Base-by-base conservation (phyloP, 257 asterid species). In the Nicotiana tomentosiformis region DNA sequence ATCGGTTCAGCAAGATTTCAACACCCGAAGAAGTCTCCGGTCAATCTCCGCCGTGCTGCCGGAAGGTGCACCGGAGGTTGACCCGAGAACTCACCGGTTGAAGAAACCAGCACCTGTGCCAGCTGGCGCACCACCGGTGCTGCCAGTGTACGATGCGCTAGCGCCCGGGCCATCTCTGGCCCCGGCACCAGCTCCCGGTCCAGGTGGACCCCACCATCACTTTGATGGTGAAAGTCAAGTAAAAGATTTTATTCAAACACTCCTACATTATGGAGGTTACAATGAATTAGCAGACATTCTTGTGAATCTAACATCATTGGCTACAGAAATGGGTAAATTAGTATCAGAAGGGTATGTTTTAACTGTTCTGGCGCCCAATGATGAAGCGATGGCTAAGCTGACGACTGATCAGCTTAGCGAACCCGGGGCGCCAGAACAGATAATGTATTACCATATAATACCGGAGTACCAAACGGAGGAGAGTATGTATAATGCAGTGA, bases 371-470 rank as follows among this genome's bases (percentile, higher is more conserved):
- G 98, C 99, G 0, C 99, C 99, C 0, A 94, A 96, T 82, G 98
- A 96, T 69, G 99, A 96, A 83, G 99, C 99, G n/a, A 93, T 96
- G 99, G 97, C 98, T 43, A 96, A 96, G 87, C 77, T 96, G 8
- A 93, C 97, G 2, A 90, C 98, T 2, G 99, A 96, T 87, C 98
- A 92, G 66, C 77, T 96, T 85, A 93, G 98, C 60, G 99, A 96
- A 68, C 98, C 99, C 0, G 99, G 98, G 9, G 95, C 99, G n/a
- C 98, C 98, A 82, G 99, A 96, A 90, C 97, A 93, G 66, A 83
- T 83, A 83, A 83, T 83, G 82, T 83, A 83, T 32, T 83, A 83
- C 33, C 85, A 83, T 61, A 23, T 83, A 20, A 89, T 96, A 29
- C 85, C 85, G 33, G 85, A 83, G 77, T 83, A 83, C 23, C 85